These are phyloP conservation scores for Skeletonema costatum DNA, from an alignment of 108 stramenopile genomes.

Conservation along the genomic window DNA sequence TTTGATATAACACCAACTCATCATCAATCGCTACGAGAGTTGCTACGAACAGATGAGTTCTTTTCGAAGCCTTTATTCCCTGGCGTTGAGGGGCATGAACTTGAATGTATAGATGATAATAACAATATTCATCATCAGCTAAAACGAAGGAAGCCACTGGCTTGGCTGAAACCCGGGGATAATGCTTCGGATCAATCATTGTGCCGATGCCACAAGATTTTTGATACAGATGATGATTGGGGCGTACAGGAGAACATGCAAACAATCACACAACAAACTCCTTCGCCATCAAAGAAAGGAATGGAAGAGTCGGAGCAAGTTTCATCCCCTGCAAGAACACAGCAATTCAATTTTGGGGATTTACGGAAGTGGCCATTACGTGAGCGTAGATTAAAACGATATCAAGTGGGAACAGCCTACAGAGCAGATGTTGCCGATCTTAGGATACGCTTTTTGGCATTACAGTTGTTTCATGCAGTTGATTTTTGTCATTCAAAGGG, in stretches of 20 bases:
- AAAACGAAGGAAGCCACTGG: background rate
- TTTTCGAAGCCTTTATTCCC: conserved; percentile 23
- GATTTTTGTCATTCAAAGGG: conserved; percentile 27
- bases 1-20: conserved; percentile 32
- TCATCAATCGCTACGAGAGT: conserved; percentile 26
- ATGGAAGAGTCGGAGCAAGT: conserved; percentile 5
- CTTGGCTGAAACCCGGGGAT: conserved; percentile 10
- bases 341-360: background rate
- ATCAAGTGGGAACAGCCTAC: conserved; percentile 17
- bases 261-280: background rate
- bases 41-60: conserved; percentile 31
- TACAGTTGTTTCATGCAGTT: conserved; percentile 34
- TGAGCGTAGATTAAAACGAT: conserved; percentile 19
- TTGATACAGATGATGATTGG: conserved; percentile 3
- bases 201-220: conserved; percentile 6
- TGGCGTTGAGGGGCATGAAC: conserved; percentile 12
- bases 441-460: conserved; percentile 28
- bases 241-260: background rate
- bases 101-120: background rate
- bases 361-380: conserved; percentile 4
- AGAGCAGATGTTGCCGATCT: conserved; percentile 36
- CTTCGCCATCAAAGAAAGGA: conserved; percentile 3
- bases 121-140: background rate
- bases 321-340: background rate
- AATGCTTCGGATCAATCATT: conserved; percentile 4